These are phyloP conservation scores for Lactifluus pinguis DNA, from an alignment of 768 basidiomycete genomes.

Conservation along the genomic window DNA sequence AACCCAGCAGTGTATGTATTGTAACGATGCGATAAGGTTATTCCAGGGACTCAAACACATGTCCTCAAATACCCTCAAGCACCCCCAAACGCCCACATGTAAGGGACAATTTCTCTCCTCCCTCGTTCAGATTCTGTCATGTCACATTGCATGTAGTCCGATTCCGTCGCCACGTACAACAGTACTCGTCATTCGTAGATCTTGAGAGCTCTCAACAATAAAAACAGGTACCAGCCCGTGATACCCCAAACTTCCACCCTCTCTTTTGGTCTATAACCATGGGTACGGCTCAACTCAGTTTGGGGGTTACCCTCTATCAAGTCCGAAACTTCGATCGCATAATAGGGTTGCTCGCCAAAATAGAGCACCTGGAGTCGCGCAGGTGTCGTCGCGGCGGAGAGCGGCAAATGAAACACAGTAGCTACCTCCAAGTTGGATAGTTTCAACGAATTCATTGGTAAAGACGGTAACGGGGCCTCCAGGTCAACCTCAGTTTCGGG, in stretches of 20 bases:
- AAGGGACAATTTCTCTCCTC: not conserved
- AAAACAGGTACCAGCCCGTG: constrained; percentile 73
- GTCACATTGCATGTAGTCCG: constrained; percentile 1
- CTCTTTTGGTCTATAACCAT: constrained; percentile 35
- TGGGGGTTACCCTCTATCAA: constrained; percentile 26
- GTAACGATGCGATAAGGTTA: not conserved
- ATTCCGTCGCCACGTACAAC: not conserved
- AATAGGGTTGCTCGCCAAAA: constrained; percentile 54
- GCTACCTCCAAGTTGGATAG: constrained; percentile 59
- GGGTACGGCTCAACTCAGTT: constrained; percentile 32
- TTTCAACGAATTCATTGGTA: constrained; percentile 43
- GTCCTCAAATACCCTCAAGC: too few species aligned
- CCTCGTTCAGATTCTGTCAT: not conserved
- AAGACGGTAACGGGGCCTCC: constrained; percentile 47
- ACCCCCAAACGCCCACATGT: not conserved
- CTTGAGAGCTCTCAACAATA: constrained; percentile 48
- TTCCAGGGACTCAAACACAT: not conserved
- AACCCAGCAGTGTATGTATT: too few species aligned
- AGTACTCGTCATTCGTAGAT: constrained; percentile 35
- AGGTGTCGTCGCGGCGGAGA: constrained; percentile 40
- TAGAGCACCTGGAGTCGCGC: constrained; percentile 39
- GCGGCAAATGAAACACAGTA: constrained; percentile 60
- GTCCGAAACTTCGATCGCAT: constrained; percentile 59
- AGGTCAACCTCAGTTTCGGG: constrained; percentile 19
- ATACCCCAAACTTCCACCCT: constrained; percentile 72